Conservation (phyloP, 768 basidiomycete genomes). For the Mycena vitilis region DNA sequence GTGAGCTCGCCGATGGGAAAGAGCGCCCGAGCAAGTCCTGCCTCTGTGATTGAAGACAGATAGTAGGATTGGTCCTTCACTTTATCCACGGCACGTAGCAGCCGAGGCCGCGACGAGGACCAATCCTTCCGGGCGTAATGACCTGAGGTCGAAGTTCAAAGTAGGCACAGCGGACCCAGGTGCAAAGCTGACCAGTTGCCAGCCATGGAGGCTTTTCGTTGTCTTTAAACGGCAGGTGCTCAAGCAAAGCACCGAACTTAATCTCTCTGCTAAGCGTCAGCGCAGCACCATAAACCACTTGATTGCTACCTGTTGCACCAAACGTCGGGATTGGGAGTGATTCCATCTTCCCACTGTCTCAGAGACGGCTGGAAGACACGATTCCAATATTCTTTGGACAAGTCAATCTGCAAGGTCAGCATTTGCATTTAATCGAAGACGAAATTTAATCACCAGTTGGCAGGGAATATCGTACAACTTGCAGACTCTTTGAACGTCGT, state of each 20-base stretch:
- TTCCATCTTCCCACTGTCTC: conserved; percentile 78
- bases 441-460: conserved; percentile 61
- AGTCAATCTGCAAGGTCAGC: conserved; percentile 69
- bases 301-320: conserved; percentile 82
- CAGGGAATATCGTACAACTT: conserved; percentile 78
- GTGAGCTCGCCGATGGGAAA: conserved; percentile 79
- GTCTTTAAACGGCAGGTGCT: conserved; percentile 57
- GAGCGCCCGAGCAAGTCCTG: conserved; percentile 71
- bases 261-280: conserved; percentile 69
- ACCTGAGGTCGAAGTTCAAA: conserved; percentile 54
- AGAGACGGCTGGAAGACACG: conserved; percentile 91
- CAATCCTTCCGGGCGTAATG: conserved; percentile 87
- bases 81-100: conserved; percentile 65
- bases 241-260: conserved; percentile 88
- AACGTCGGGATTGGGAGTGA: conserved; percentile 94
- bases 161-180: neutral
- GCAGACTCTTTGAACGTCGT: conserved; percentile 88
- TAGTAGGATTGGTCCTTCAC: conserved; percentile 95
- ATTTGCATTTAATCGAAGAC: conserved; percentile 5
- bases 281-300: conserved; percentile 17
- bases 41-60: conserved; percentile 80
- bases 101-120: conserved; percentile 59
- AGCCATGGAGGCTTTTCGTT: conserved; percentile 66
- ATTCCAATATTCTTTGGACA: conserved; percentile 93
- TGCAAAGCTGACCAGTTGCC: conserved; percentile 74